Evolutionary conservation across 495 filamentous ascomycete genomes (phyloP).

Genomic region (Geoglossum glabrum): DNA sequence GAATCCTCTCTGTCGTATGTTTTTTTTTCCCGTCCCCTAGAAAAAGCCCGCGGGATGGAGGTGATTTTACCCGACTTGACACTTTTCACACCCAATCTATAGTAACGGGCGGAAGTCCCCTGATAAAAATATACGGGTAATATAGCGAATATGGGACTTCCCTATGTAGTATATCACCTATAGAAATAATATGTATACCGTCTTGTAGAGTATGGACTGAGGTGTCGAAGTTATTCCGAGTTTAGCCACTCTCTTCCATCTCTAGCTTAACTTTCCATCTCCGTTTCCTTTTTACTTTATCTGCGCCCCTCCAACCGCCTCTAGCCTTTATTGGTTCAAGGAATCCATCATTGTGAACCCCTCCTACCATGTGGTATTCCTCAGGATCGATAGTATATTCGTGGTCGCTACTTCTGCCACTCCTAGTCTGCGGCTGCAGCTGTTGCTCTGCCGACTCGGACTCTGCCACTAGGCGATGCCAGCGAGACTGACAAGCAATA

Average conservation of each 20-base stretch:
- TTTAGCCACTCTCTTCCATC: background rate
- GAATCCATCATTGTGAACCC: slow-evolving; percentile 32
- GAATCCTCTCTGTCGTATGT: too few relatives aligned
- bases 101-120: too few relatives aligned
- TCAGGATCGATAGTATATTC: slow-evolving; percentile 15
- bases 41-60: too few relatives aligned
- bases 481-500: background rate
- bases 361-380: slow-evolving; percentile 30
- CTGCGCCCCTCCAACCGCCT: background rate
- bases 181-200: too few relatives aligned
- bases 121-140: too few relatives aligned
- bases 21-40: too few relatives aligned
- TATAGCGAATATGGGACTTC: too few relatives aligned
- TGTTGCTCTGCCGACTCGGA: slow-evolving; percentile 6
- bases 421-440: slow-evolving; percentile 18
- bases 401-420: slow-evolving; percentile 12
- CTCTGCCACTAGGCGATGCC: slow-evolving; percentile 24
- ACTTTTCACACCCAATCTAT: too few relatives aligned
- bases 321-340: slow-evolving; percentile 18
- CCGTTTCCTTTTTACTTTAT: background rate
- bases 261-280: background rate
- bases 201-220: too few relatives aligned
- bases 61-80: too few relatives aligned
- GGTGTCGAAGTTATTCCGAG: too few relatives aligned
- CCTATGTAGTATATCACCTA: too few relatives aligned